Evolutionary conservation across 2,329 filamentous ascomycete species (phyloP), one percentile per base, ranked within the genome.

Genomic region (Penicillium sp.): DNA sequence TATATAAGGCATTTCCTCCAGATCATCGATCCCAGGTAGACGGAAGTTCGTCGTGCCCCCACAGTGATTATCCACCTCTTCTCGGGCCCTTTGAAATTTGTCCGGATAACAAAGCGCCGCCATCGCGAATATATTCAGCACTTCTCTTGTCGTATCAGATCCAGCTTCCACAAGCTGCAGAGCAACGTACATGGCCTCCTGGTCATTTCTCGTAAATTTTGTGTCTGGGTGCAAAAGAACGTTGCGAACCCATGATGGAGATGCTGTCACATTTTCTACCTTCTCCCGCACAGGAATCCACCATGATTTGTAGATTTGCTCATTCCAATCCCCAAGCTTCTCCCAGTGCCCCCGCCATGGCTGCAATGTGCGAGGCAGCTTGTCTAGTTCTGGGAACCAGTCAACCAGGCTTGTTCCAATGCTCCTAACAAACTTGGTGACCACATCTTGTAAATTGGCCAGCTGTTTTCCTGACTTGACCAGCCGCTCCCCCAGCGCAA

Each of bases 161-260:
- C 81, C 81, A 0, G 81, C 81, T 59, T 78, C 78, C 19, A 83
- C 74, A 10, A 82, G 66, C 17, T 75, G 72, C 59, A 76, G 73
- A 2, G 75, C 73, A 26, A 79, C 68, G 37, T 79, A 80, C 76
- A 80, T 81, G n/a, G 72, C 70, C 30, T 79, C 74, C 24, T 77
- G 70, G 1, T 78, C 74, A 33, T 67, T 63, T 4, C 73, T 76
- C 3, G 61, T 69, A 65, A 69, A 80, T 57, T 71, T 71, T 9
- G 58, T 70, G 30, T 68, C 69, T 24, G 55, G 53, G 28, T 73
- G 67, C 9, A 78, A 65, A 53, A 78, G 69, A 6, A 70, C 66
- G 59, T 78, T 77, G 42, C 75, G 73, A 15, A 76, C 72, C 62
- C 73, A 80, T 9, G 73, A 77, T 1, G 74, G 74, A 28, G 69